phyloP scores from a whole-genome alignment of 2,329 filamentous ascomycete genomes.

The Aspergillus uvarum region DNA sequence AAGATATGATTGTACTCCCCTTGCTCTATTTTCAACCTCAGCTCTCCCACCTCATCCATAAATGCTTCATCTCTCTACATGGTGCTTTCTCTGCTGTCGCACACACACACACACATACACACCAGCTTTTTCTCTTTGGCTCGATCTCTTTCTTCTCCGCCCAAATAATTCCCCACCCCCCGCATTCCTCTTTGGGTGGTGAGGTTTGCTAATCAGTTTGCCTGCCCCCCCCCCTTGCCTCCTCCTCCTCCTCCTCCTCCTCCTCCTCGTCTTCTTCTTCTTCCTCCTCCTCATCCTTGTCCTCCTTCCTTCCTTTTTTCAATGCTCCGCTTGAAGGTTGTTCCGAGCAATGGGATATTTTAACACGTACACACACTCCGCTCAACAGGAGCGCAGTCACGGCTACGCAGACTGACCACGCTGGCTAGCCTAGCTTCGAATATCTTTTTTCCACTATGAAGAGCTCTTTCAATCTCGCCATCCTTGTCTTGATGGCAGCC shows the following conservation, averaged over 20 bases:
- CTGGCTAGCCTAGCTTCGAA: no score
- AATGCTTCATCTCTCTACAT: no score
- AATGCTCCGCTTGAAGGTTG: not conserved
- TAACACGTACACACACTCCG: not conserved
- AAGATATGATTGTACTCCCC: no score
- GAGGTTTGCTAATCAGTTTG: not conserved
- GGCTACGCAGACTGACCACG: not conserved
- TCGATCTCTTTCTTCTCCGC: not conserved
- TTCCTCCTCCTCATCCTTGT: not conserved
- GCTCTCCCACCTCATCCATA: no score
- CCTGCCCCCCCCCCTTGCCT: not conserved
- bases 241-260: not conserved
- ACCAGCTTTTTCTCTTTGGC: no score
- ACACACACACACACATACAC: no score
- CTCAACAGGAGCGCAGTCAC: not conserved
- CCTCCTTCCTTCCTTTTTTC: not conserved
- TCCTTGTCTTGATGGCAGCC: slow-evolving; percentile 22
- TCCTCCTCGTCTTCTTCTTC: not conserved
- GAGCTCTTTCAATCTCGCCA: slow-evolving; percentile 19
- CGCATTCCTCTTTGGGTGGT: not conserved
- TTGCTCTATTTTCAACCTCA: no score
- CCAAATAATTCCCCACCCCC: no score
- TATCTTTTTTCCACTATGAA: slow-evolving; percentile 19
- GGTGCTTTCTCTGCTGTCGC: no score
- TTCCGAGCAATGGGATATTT: not conserved